Conservation (phyloP, 2,329 filamentous ascomycete species). For the Dactylellina drechsleri region DNA sequence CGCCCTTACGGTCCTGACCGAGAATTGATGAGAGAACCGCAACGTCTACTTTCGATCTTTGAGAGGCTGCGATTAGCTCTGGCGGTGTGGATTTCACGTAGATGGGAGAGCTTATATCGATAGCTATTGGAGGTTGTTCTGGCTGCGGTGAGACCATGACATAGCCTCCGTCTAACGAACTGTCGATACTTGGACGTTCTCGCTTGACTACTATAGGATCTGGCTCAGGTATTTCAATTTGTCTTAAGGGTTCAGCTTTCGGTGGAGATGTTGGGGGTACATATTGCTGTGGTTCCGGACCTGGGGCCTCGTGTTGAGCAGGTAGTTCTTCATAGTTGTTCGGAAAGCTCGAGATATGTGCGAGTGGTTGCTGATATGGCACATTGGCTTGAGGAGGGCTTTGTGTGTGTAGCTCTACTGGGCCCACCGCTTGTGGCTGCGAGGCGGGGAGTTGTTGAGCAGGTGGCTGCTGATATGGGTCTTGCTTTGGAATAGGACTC, state of each 20-base stretch:
- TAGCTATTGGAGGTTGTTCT: constrained; percentile 14
- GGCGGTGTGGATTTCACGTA: constrained; percentile 32
- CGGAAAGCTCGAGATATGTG: constrained; percentile 29
- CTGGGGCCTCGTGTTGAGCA: constrained; percentile 16
- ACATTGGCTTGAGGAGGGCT: constrained; percentile 24
- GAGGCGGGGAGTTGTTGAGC: neutral
- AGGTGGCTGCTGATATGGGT: constrained; percentile 26
- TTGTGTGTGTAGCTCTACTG: constrained; percentile 13
- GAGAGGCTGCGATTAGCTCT: constrained; percentile 20
- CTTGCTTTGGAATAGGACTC: constrained; percentile 16
- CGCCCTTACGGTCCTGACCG: constrained; percentile 32
- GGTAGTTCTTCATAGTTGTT: constrained; percentile 27
- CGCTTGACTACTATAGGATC: constrained; percentile 23
- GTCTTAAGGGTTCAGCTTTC: constrained; percentile 31
- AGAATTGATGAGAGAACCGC: constrained; percentile 37
- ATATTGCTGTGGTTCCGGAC: constrained; percentile 15
- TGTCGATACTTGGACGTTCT: constrained; percentile 28
- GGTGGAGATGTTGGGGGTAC: constrained; percentile 34
- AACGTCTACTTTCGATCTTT: constrained; percentile 39
- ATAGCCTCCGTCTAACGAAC: constrained; percentile 40
- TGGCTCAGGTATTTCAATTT: constrained; percentile 37
- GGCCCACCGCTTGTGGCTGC: constrained; percentile 14
- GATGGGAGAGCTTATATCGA: constrained; percentile 43
- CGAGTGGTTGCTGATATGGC: constrained; percentile 19
- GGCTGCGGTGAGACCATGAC: constrained; percentile 49